phyloP scores from a whole-genome alignment of 2,329 filamentous ascomycete species.

The Neospermospora avenae region DNA sequence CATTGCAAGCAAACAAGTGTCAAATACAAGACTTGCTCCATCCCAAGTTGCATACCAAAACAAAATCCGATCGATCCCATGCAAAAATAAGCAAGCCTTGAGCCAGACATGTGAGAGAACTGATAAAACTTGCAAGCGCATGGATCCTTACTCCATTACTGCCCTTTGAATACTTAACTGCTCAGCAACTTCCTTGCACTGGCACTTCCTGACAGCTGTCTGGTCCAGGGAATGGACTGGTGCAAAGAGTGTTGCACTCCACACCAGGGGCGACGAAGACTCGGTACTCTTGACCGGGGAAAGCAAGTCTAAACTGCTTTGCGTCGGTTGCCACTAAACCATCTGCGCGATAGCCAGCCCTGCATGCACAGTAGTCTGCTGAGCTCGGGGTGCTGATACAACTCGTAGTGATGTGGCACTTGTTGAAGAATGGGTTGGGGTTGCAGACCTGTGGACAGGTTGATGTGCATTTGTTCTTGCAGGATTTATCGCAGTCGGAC shows the following conservation, averaged over 20 bases:
- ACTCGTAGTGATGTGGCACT: slow-evolving; percentile 13
- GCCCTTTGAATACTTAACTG: too few species aligned
- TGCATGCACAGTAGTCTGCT: slow-evolving; percentile 15
- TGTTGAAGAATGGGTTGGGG: slow-evolving; percentile 15
- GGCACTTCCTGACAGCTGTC: slow-evolving; percentile 14
- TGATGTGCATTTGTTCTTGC: slow-evolving; percentile 6
- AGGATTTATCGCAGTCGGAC: slow-evolving; percentile 4
- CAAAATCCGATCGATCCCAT: neutral
- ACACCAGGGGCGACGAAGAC: slow-evolving; percentile 16
- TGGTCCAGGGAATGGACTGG: slow-evolving; percentile 14
- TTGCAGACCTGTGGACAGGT: slow-evolving; percentile 13
- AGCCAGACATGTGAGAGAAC: neutral
- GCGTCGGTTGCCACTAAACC: slow-evolving; percentile 7
- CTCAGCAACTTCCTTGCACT: slow-evolving; percentile 9
- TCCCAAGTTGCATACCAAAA: neutral
- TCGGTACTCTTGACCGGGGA: slow-evolving; percentile 16
- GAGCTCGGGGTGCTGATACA: slow-evolving; percentile 11
- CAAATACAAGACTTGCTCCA: too few species aligned
- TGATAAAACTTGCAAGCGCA: too few species aligned
- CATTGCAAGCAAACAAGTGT: neutral
- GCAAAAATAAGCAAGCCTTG: neutral
- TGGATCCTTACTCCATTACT: neutral
- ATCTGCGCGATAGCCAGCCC: slow-evolving; percentile 16
- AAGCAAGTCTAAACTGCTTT: slow-evolving; percentile 16
- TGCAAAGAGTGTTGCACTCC: slow-evolving; percentile 14